phyloP scores from a whole-genome alignment of 306 rosid genomes.

The Cucumis melo region DNA sequence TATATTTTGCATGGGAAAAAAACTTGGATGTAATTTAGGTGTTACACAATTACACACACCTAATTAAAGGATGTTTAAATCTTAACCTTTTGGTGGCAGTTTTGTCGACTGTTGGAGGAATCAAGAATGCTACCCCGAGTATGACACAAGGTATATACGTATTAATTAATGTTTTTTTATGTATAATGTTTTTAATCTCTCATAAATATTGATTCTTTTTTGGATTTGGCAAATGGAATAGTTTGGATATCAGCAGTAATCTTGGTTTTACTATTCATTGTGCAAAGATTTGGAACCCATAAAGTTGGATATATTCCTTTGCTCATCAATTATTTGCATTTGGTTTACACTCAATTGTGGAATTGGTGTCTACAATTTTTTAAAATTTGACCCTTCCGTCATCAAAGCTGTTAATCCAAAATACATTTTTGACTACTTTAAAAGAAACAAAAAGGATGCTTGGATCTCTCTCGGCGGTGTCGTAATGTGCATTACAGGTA shows the following conservation, averaged over 20 bases:
- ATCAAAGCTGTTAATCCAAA: slow-evolving; percentile 20
- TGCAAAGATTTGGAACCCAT: slow-evolving; percentile 36
- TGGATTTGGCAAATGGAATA: slow-evolving; percentile 8
- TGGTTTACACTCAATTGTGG: slow-evolving; percentile 19
- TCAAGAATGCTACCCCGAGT: background rate
- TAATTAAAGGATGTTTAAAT: too few relatives aligned
- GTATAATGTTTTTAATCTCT: background rate
- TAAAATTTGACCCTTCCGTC: slow-evolving; percentile 13
- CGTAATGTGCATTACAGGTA: slow-evolving; percentile 23
- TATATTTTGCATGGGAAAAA: background rate
- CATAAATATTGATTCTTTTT: background rate
- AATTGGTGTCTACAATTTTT: slow-evolving; percentile 23
- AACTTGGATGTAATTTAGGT: slow-evolving; percentile 2
- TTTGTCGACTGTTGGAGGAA: slow-evolving; percentile 19
- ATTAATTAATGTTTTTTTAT: background rate
- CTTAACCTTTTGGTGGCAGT: slow-evolving; percentile 1
- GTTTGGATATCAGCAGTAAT: slow-evolving; percentile 27
- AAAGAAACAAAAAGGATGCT: slow-evolving; percentile 21
- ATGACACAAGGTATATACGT: slow-evolving; percentile 12
- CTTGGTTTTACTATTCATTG: slow-evolving; percentile 14
- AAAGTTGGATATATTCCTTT: slow-evolving; percentile 27
- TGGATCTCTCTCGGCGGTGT: slow-evolving; percentile 37
- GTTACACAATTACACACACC: too few relatives aligned
- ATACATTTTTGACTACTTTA: slow-evolving; percentile 18
- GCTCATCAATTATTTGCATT: slow-evolving; percentile 25